phyloP scores from a whole-genome alignment of 2,329 filamentous ascomycete species.

The Hymenoscyphus albidus region DNA sequence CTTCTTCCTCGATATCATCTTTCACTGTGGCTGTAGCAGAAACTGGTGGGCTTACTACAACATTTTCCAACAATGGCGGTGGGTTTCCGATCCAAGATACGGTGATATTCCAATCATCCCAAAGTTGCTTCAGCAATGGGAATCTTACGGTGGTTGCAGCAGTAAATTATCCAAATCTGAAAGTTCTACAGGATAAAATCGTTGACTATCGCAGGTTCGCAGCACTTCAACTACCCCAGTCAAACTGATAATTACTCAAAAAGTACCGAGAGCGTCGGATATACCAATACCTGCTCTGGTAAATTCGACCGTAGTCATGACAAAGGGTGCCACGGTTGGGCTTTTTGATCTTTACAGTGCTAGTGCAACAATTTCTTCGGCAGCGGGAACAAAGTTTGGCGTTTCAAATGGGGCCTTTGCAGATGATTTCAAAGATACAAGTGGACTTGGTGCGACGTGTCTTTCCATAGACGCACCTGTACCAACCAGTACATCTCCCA shows the following conservation, averaged over 20 bases:
- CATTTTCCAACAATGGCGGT: constrained; percentile 55
- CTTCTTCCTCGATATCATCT: constrained; percentile 57
- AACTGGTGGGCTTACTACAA: constrained; percentile 43
- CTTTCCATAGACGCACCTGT: constrained; percentile 33
- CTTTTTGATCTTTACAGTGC: constrained; percentile 29
- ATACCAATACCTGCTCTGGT: constrained; percentile 24
- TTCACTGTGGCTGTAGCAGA: constrained; percentile 52
- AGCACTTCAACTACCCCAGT: constrained; percentile 18
- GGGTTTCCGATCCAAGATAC: constrained; percentile 52
- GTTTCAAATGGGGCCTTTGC: constrained; percentile 31
- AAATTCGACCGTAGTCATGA: constrained; percentile 24
- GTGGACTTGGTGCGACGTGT: constrained; percentile 44
- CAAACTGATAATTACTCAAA: constrained; percentile 23
- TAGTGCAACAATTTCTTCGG: constrained; percentile 18
- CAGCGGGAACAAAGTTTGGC: constrained; percentile 26
- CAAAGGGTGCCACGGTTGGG: constrained; percentile 23
- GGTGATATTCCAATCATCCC: constrained; percentile 51
- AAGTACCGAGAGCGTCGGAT: constrained; percentile 21
- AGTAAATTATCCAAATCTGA: constrained; percentile 17
- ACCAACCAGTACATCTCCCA: constrained; percentile 7
- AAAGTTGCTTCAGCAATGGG: constrained; percentile 48
- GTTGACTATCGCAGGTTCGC: constrained; percentile 20
- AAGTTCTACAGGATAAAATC: not conserved
- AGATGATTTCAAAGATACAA: constrained; percentile 48
- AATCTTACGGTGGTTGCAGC: constrained; percentile 30